A percentile compares a stretch with the other conserved stretches of the same genome.
These are phyloP conservation scores for Aureobasidium mangrovei DNA, from an alignment of 2,329 filamentous ascomycete genomes.

Conservation along the genomic window DNA sequence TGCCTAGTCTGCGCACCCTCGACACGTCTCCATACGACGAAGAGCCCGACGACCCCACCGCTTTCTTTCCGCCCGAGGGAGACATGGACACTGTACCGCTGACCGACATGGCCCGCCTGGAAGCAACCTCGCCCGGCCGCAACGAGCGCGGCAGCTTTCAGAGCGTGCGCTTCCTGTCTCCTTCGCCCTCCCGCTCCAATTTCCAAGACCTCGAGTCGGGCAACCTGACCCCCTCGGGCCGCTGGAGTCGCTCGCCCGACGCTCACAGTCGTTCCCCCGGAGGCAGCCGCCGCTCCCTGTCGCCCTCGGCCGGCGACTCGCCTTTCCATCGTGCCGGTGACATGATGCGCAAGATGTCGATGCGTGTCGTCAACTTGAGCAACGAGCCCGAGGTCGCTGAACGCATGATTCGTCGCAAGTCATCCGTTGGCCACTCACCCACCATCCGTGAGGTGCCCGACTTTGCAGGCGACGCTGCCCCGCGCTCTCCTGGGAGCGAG, in stretches of 20 bases:
- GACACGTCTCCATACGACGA: constrained; percentile 25
- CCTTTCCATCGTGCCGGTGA: constrained; percentile 42
- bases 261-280: constrained; percentile 21
- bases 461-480: constrained; percentile 18
- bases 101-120: constrained; percentile 43
- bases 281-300: constrained; percentile 39
- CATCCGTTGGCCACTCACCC: constrained; percentile 45
- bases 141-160: constrained; percentile 40
- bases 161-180: constrained; percentile 45
- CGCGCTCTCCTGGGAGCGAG: constrained; percentile 23
- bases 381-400: constrained; percentile 82
- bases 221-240: constrained; percentile 42
- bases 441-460: constrained; percentile 45
- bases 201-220: constrained; percentile 52
- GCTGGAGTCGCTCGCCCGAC: constrained; percentile 45
- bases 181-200: constrained; percentile 47
- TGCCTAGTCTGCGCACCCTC: constrained; percentile 24
- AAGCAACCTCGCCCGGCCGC: constrained; percentile 27
- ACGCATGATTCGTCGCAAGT: constrained; percentile 55
- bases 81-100: constrained; percentile 52
- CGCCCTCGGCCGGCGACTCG: constrained; percentile 36
- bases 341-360: constrained; percentile 66
- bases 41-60: constrained; percentile 45
- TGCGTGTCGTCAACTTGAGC: constrained; percentile 94
- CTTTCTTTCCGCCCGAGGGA: constrained; percentile 43